phyloP scores from a whole-genome alignment of 495 filamentous ascomycete species.

The Terfezia boudieri region DNA sequence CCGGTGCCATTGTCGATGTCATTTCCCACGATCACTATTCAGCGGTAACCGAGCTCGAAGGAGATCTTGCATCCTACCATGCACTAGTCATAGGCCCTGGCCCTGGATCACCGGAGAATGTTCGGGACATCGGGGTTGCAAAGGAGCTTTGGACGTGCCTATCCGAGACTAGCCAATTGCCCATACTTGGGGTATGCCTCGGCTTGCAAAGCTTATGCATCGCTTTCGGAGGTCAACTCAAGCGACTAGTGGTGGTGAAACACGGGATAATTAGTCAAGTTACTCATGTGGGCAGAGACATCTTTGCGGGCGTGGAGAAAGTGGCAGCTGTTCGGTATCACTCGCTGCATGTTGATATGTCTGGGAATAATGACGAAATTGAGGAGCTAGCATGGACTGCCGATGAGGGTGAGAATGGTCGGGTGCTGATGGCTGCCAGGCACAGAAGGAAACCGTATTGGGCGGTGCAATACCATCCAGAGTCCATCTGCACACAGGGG shows the following conservation, averaged over 20 bases:
- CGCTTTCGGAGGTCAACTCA: constrained; percentile 40
- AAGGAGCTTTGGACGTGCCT: constrained; percentile 52
- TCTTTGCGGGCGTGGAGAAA: constrained; percentile 33
- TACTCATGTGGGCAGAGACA: constrained; percentile 25
- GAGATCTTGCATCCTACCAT: constrained; percentile 36
- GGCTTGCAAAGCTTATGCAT: constrained; percentile 71
- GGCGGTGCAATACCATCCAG: constrained; percentile 86
- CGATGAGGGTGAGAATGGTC: constrained; percentile 26
- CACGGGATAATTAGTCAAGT: constrained; percentile 61
- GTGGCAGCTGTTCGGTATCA: constrained; percentile 71
- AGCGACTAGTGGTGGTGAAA: constrained; percentile 39
- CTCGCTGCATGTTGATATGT: constrained; percentile 43
- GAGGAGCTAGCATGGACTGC: constrained; percentile 46
- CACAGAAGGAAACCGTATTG: constrained; percentile 59
- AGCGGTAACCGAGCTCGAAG: constrained; percentile 15
- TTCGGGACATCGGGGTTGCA: constrained; percentile 70
- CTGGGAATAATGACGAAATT: constrained; percentile 21
- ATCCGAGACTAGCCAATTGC: constrained; percentile 32
- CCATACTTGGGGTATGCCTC: constrained; percentile 74
- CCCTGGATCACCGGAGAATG: constrained; percentile 21
- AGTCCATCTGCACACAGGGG: constrained; percentile 68
- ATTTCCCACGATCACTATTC: constrained; percentile 43
- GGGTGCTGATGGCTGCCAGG: constrained; percentile 54
- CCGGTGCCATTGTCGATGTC: constrained; percentile 42
- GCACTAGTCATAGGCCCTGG: constrained; percentile 47